Evolutionary conservation across 345 rosid species (phyloP), one percentile per base, ranked within the genome.

Genomic region (Dipteronia dyeriana): DNA sequence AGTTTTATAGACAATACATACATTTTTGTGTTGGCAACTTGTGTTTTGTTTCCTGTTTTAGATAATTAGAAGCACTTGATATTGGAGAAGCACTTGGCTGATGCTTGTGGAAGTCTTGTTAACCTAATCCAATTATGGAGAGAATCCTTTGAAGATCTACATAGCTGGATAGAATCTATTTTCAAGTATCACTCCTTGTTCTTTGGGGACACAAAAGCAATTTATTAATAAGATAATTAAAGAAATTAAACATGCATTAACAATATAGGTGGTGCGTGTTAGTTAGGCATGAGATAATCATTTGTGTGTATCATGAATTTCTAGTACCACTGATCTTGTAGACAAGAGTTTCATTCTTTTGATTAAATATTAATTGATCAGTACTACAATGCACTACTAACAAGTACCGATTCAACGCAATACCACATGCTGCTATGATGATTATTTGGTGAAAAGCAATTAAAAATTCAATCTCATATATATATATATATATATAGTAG

Each of bases 381-480:
- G 29, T 5, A 34, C 38, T 23, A 54, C 39, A 64, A 17, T 26
- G 34, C 56, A 47, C 20, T 12, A 5, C 60, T 49, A 29, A 47
- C 47, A 1, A 45, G 70, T 74, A 74, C 62, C 69, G 57, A 34
- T 34, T 34, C 38, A 51, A 54, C 64, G 39, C 19, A 34, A 49
- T 73, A 54, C 70, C 80, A 71, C 80, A 76, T 80, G 83, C 43
- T 67, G 70, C 56, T 23, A 66, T 80, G 62, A 80, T 80, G 70
- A 72, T 72, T 45, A 26, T 64, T 20, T 45, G 49, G 70, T 72
- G 23, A 71, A 47, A 22, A 56, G 61, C 61, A 56, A 56, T 41
- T n/a, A 74, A 65, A 56, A 34, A 5, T 5, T 34, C 38, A 4
- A 4, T 34, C 38, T n/a, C n/a, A n/a, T n/a, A n/a, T n/a, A n/a